phyloP scores from a whole-genome alignment of 2,329 filamentous ascomycete species.

The Arthroderma sp. region DNA sequence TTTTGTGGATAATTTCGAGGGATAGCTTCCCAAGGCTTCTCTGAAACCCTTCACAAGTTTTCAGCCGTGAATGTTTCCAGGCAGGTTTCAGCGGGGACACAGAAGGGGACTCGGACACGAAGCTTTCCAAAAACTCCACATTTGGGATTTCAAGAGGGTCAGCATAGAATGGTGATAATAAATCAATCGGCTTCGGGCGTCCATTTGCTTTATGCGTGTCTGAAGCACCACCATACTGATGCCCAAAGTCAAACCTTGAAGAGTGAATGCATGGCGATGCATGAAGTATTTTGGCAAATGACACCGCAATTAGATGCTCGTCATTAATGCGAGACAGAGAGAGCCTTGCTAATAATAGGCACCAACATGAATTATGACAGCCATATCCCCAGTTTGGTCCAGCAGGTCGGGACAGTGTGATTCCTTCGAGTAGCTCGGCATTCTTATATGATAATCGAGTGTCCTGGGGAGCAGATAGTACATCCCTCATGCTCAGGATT shows the following conservation, averaged over 20 bases:
- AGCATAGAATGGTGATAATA: too few relatives aligned
- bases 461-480: slow-evolving; percentile 1
- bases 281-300: slow-evolving; percentile 1
- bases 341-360: slow-evolving; percentile 1
- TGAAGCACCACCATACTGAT: slow-evolving; percentile 2
- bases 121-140: too few relatives aligned
- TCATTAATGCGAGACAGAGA: neutral
- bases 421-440: neutral
- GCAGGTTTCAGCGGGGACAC: too few relatives aligned
- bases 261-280: neutral
- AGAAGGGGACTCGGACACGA: too few relatives aligned
- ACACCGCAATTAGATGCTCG: neutral
- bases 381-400: slow-evolving; percentile 2
- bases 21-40: too few relatives aligned
- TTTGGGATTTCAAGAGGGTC: too few relatives aligned
- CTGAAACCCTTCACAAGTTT: too few relatives aligned
- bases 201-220: neutral
- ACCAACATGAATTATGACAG: slow-evolving; percentile 6
- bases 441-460: neutral
- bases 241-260: neutral
- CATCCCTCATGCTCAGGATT: neutral
- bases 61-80: too few relatives aligned
- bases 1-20: too few relatives aligned
- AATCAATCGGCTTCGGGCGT: too few relatives aligned
- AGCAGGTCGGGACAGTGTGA: neutral